phyloP scores from a whole-genome alignment of 2,329 filamentous ascomycete genomes.

The Cercospora zeina region DNA sequence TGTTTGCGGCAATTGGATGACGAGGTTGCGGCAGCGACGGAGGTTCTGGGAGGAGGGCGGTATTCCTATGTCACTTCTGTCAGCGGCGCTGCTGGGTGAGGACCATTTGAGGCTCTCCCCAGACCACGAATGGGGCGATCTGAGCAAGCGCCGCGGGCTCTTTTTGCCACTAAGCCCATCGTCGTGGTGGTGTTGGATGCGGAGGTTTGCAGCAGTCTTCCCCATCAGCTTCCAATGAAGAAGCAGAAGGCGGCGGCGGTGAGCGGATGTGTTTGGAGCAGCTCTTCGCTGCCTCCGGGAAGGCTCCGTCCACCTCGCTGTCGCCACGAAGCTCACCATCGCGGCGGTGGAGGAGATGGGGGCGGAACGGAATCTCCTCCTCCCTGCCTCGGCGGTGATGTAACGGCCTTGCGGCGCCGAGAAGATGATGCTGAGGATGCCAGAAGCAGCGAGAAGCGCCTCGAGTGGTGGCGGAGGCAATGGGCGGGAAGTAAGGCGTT shows the following conservation, averaged over 20 bases:
- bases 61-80: background rate
- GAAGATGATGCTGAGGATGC: background rate
- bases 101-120: no score
- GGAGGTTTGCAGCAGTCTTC: background rate
- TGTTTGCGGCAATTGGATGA: background rate
- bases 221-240: no score
- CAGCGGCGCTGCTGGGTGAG: background rate
- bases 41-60: background rate
- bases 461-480: background rate
- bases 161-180: background rate
- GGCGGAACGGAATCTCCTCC: background rate
- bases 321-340: background rate
- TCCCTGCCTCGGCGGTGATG: background rate
- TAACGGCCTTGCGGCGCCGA: background rate
- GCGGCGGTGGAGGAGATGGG: background rate
- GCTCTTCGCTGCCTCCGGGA: no score
- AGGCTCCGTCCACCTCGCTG: background rate
- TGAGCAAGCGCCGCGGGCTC: background rate
- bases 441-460: background rate
- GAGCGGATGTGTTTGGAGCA: no score
- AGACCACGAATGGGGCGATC: no score
- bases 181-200: background rate
- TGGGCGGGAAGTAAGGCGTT: background rate
- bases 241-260: no score
- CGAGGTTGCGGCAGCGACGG: background rate